A percentile compares a stretch with the other conserved stretches of the same genome.
phyloP scores from a whole-genome alignment of 2,329 filamentous ascomycete species.

The Cercospora sp. region DNA sequence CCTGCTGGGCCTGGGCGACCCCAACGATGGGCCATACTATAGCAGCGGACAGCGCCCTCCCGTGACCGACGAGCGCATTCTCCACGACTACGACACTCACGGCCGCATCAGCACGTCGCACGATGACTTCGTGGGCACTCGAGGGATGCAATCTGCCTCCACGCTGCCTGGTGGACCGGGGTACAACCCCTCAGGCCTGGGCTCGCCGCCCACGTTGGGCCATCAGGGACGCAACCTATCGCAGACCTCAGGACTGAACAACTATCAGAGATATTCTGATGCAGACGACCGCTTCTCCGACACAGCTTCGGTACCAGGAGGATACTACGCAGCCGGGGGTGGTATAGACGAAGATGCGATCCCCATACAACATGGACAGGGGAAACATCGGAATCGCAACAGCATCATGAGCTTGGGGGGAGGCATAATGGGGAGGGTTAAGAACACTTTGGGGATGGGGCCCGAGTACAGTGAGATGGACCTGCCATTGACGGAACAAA shows the following conservation, averaged over 20 bases:
- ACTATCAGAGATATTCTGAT: constrained; percentile 91
- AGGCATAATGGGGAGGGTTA: constrained; percentile 81
- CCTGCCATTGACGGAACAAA: constrained; percentile 82
- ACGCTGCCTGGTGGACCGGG: constrained; percentile 48
- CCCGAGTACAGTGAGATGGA: constrained; percentile 96
- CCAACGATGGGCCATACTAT: constrained; percentile 67
- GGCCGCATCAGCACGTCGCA: constrained; percentile 86
- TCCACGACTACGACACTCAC: constrained; percentile 69
- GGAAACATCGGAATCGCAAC: constrained; percentile 64
- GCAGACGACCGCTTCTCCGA: constrained; percentile 76
- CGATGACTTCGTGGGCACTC: constrained; percentile 81
- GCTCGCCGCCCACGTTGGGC: constrained; percentile 42
- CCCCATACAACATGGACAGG: constrained; percentile 53
- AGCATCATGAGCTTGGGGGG: constrained; percentile 86
- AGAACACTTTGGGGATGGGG: constrained; percentile 86
- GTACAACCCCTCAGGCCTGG: constrained; percentile 37
- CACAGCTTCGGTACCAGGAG: constrained; percentile 48
- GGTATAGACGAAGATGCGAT: constrained; percentile 58
- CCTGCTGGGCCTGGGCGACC: constrained; percentile 68
- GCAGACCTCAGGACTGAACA: constrained; percentile 79
- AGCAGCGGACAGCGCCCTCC: constrained; percentile 73
- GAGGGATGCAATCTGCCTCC: constrained; percentile 46
- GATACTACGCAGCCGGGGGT: constrained; percentile 72
- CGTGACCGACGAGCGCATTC: constrained; percentile 77
- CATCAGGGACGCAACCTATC: constrained; percentile 54